Evolutionary conservation across 2,329 filamentous ascomycete species (phyloP).

Genomic region (Ceratocystis destructans): DNA sequence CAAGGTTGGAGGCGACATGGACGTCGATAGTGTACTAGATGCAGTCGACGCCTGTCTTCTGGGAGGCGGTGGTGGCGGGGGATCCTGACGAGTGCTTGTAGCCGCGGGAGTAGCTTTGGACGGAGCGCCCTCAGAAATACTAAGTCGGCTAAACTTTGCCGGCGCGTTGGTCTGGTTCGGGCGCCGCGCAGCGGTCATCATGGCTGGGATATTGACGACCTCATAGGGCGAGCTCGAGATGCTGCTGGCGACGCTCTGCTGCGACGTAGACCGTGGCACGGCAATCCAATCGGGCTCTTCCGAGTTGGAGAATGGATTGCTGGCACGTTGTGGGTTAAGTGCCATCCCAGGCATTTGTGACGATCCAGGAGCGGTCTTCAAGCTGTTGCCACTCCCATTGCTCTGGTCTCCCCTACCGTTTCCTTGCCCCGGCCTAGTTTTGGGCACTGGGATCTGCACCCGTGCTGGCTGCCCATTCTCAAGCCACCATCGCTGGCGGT

Average conservation of each 20-base stretch:
- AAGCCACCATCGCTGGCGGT: constrained; percentile 57
- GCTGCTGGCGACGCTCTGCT: constrained; percentile 40
- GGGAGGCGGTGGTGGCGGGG: constrained; percentile 32
- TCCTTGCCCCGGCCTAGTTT: constrained; percentile 21
- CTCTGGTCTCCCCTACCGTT: no score
- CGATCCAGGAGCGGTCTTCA: constrained; percentile 27
- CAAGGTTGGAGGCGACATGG: constrained; percentile 18
- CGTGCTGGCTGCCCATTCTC: constrained; percentile 60
- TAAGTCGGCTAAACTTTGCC: constrained; percentile 34
- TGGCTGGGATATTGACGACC: constrained; percentile 37
- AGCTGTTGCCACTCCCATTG: constrained; percentile 22
- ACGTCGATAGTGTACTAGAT: constrained; percentile 14
- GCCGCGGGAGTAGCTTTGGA: constrained; percentile 20
- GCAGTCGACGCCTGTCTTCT: constrained; percentile 27
- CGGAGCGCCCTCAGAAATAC: constrained; percentile 29
- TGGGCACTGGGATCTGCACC: constrained; percentile 55
- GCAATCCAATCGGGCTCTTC: constrained; percentile 77
- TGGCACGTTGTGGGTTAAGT: constrained; percentile 58
- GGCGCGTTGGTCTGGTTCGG: constrained; percentile 25
- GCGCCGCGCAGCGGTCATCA: constrained; percentile 9
- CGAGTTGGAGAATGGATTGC: constrained; percentile 64
- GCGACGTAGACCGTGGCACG: constrained; percentile 41
- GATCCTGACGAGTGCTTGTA: constrained; percentile 24
- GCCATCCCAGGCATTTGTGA: constrained; percentile 31
- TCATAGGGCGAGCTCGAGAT: constrained; percentile 48